Evolutionary conservation across 2,329 filamentous ascomycete genomes (phyloP).

Genomic region (Scedosporium dehoogii): DNA sequence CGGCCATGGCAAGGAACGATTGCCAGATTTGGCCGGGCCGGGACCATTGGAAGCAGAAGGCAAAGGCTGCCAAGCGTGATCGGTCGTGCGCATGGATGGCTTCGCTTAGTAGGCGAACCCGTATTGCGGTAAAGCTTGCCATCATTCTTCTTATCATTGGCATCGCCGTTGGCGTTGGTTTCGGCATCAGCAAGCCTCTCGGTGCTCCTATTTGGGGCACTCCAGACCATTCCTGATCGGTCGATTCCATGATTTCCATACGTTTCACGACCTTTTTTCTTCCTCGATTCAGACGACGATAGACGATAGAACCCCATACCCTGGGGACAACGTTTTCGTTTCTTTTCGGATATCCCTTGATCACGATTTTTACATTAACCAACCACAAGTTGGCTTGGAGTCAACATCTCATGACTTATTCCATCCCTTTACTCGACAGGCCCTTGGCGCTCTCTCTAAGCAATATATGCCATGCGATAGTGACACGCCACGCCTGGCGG

Average conservation of each 20-base stretch:
- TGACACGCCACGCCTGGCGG: not conserved
- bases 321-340: not conserved
- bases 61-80: constrained; percentile 41
- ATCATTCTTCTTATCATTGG: constrained; percentile 43
- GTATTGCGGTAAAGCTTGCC: constrained; percentile 43
- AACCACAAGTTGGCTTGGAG: too few relatives aligned
- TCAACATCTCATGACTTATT: not conserved
- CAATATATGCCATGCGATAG: not conserved
- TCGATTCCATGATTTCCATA: not conserved
- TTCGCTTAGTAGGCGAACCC: constrained; percentile 41
- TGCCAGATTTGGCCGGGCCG: constrained; percentile 51
- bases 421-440: not conserved
- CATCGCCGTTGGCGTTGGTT: constrained; percentile 43
- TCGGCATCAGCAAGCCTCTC: constrained; percentile 52
- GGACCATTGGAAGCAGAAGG: constrained; percentile 50
- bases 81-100: constrained; percentile 43
- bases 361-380: not conserved
- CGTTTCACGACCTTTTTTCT: not conserved
- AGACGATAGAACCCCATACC: not conserved
- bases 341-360: not conserved
- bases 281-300: not conserved
- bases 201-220: constrained; percentile 48
- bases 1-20: constrained; percentile 32
- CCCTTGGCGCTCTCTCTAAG: not conserved
- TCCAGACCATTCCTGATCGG: not conserved